A percentile compares a stretch with the other conserved stretches of the same genome.
These are phyloP conservation scores for Xylaria sp. DNA, from an alignment of 2,329 filamentous ascomycete genomes.

Conservation along the genomic window DNA sequence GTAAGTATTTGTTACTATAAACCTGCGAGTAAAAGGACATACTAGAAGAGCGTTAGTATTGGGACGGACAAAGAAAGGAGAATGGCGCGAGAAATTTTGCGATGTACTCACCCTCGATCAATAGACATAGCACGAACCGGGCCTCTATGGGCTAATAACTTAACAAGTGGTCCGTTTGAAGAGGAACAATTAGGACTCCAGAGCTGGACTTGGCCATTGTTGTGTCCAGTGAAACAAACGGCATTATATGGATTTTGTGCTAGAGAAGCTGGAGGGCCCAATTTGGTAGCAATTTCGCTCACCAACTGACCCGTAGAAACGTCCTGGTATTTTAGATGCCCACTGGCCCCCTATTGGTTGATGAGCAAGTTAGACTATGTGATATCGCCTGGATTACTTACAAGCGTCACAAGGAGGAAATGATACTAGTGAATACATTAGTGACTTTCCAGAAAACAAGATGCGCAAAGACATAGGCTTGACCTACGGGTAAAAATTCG, in stretches of 20 bases:
- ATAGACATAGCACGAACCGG: constrained; percentile 87
- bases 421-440: constrained; percentile 68
- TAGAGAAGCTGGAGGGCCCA: constrained; percentile 85
- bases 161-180: constrained; percentile 80
- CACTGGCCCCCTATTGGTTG: constrained; percentile 30
- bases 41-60: constrained; percentile 28
- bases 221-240: constrained; percentile 90
- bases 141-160: constrained; percentile 88
- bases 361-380: constrained; percentile 24
- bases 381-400: constrained; percentile 57
- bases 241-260: constrained; percentile 93
- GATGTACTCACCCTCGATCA: constrained; percentile 65
- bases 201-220: constrained; percentile 92
- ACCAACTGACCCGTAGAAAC: constrained; percentile 92
- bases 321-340: constrained; percentile 85
- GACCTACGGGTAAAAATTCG: constrained; percentile 66
- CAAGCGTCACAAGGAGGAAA: constrained; percentile 88
- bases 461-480: not conserved
- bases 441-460: not conserved
- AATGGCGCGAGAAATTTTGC: not conserved
- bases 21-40: not conserved
- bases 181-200: constrained; percentile 86
- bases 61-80: not conserved
- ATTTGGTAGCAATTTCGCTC: constrained; percentile 83
- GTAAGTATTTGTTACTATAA: constrained; percentile 24